These are phyloP conservation scores for Ophidiomyces ophidiicola DNA, from an alignment of 2,329 filamentous ascomycete genomes.

Conservation along the genomic window DNA sequence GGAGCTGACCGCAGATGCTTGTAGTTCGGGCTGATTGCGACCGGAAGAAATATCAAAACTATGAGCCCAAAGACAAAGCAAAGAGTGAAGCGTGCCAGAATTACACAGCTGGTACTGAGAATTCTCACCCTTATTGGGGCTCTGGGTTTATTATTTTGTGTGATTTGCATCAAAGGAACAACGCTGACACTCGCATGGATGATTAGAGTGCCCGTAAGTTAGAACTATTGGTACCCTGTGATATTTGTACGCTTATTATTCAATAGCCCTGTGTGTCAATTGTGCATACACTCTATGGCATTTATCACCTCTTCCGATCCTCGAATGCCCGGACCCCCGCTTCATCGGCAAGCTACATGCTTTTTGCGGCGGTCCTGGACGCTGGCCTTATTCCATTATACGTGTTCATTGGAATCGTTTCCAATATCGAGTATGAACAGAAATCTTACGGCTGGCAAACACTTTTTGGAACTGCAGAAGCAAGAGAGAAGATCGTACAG, in stretches of 20 bases:
- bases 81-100: conserved; percentile 57
- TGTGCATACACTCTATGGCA: conserved; percentile 59
- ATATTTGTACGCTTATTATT: no score
- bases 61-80: conserved; percentile 60
- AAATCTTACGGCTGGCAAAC: conserved; percentile 51
- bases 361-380: conserved; percentile 69
- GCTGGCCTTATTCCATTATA: conserved; percentile 52
- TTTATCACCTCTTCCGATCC: conserved; percentile 66
- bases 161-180: conserved; percentile 62
- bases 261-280: conserved; percentile 63
- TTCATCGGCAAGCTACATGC: conserved; percentile 77
- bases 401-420: conserved; percentile 45
- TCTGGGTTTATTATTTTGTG: conserved; percentile 58
- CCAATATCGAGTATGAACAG: conserved; percentile 39
- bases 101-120: conserved; percentile 57
- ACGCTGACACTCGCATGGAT: conserved; percentile 58
- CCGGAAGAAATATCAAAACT: conserved; percentile 49
- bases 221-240: no score
- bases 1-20: not conserved
- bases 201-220: conserved; percentile 59
- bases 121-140: conserved; percentile 56
- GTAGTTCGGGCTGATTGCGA: conserved; percentile 44
- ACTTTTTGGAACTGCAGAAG: conserved; percentile 46
- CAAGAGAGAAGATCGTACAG: conserved; percentile 49
- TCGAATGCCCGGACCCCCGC: conserved; percentile 59